phyloP scores from a whole-genome alignment of 2,329 filamentous ascomycete genomes.

The Fusarium clavum region DNA sequence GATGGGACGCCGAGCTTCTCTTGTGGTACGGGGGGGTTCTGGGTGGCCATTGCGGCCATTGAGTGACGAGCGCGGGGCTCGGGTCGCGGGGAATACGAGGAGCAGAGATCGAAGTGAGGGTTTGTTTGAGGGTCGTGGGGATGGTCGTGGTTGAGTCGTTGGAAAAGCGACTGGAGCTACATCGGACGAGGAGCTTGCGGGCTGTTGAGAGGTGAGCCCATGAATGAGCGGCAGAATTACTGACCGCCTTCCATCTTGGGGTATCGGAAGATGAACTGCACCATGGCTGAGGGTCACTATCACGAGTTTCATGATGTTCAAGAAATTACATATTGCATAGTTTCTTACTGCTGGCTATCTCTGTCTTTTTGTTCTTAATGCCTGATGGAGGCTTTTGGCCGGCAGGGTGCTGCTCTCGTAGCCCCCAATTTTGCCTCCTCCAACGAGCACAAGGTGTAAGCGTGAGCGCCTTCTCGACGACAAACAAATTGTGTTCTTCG shows the following conservation, averaged over 20 bases:
- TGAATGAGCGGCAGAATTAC: conserved; percentile 34
- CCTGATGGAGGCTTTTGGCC: neutral
- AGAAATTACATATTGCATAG: neutral
- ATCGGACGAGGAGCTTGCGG: conserved; percentile 45
- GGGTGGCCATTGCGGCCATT: conserved; percentile 52
- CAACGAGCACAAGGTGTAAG: neutral
- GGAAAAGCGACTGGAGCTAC: conserved; percentile 22
- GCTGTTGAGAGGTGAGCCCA: conserved; percentile 43
- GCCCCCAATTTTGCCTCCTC: neutral
- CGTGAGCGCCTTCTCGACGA: neutral
- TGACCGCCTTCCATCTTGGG: conserved; percentile 39
- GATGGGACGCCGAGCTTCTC: conserved; percentile 63
- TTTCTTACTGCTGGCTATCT: neutral
- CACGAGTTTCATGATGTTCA: neutral
- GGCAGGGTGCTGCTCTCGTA: neutral
- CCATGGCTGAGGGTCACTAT: neutral
- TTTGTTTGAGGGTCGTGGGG: neutral
- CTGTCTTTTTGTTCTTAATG: neutral
- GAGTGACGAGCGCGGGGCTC: conserved; percentile 18
- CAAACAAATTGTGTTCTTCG: neutral
- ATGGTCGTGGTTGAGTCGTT: conserved; percentile 8
- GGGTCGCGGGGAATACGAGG: neutral
- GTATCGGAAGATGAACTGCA: conserved; percentile 5
- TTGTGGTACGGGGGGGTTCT: conserved; percentile 51
- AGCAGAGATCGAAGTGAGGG: neutral